These are phyloP conservation scores for Smittium culicis DNA, from an alignment of 371 early-diverging fungal genomes.

Conservation along the genomic window DNA sequence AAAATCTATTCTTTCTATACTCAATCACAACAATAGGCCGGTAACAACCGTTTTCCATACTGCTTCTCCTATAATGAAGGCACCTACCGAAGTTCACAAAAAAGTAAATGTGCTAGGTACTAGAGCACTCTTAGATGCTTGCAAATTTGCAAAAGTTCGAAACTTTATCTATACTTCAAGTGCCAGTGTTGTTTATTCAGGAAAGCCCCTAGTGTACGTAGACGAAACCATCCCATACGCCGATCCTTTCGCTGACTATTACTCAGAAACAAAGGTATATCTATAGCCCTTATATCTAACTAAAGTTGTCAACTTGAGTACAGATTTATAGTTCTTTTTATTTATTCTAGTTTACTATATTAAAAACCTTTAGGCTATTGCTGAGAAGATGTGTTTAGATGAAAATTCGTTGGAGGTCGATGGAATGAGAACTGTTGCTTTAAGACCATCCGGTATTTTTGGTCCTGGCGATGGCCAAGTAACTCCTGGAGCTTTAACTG, in stretches of 20 bases:
- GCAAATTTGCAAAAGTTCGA: slow-evolving; percentile 46
- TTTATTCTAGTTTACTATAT: slow-evolving; percentile 13
- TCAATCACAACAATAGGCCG: slow-evolving; percentile 32
- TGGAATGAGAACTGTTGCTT: slow-evolving; percentile 55
- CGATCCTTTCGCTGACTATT: slow-evolving; percentile 62
- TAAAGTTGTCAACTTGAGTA: too few relatives aligned
- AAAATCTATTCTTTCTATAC: slow-evolving; percentile 46
- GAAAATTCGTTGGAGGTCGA: slow-evolving; percentile 43
- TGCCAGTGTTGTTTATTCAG: slow-evolving; percentile 77
- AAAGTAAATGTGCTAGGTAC: slow-evolving; percentile 84
- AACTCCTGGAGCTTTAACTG: slow-evolving; percentile 61
- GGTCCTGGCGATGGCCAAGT: slow-evolving; percentile 82
- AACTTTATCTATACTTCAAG: slow-evolving; percentile 75
- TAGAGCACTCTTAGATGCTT: slow-evolving; percentile 62
- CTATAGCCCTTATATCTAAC: slow-evolving; percentile 2
- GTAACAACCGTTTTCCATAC: slow-evolving; percentile 77
- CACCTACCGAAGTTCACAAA: slow-evolving; percentile 43
- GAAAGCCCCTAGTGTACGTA: slow-evolving; percentile 52
- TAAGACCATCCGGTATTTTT: slow-evolving; percentile 85
- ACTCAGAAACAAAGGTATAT: slow-evolving; percentile 79
- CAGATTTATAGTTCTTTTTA: too few relatives aligned
- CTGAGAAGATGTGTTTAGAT: slow-evolving; percentile 69
- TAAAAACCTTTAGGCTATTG: slow-evolving; percentile 35
- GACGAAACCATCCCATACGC: slow-evolving; percentile 67
- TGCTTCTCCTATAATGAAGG: slow-evolving; percentile 74